Conservation (phyloP, 202 grass and related monocot genomes). For the Dendrocalamus latiflorus region DNA sequence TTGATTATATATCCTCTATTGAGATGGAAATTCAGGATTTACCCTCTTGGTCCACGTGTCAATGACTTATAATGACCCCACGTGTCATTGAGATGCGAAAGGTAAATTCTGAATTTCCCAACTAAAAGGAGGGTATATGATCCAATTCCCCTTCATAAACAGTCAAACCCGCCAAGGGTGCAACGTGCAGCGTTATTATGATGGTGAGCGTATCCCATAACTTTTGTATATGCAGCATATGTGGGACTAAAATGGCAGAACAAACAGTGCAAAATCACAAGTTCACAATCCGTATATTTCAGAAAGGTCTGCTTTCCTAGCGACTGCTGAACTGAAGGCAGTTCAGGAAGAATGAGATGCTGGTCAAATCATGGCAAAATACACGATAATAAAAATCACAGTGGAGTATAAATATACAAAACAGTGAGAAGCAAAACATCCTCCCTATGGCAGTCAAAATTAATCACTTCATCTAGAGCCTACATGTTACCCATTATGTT, state of each 20-base stretch:
- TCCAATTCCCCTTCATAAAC: too few relatives aligned
- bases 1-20: too few relatives aligned
- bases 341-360: not conserved
- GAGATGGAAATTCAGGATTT: too few relatives aligned
- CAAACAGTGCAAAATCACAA: not conserved
- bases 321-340: not conserved
- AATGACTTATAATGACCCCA: too few relatives aligned
- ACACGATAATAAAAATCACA: not conserved
- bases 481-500: conserved; percentile 16
- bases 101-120: too few relatives aligned
- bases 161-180: not conserved
- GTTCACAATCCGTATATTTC: not conserved
- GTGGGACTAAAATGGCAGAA: not conserved
- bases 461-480: not conserved
- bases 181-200: not conserved
- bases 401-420: not conserved
- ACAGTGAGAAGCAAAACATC: not conserved
- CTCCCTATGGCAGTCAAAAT: too few relatives aligned
- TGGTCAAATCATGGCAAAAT: not conserved
- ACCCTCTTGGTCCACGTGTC: too few relatives aligned
- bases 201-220: not conserved
- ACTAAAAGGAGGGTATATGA: too few relatives aligned
- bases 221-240: not conserved
- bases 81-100: too few relatives aligned
- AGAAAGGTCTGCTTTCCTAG: not conserved